Base-by-base conservation (phyloP, 2,329 filamentous ascomycete species). In the Graphiopsis chlorocephala region DNA sequence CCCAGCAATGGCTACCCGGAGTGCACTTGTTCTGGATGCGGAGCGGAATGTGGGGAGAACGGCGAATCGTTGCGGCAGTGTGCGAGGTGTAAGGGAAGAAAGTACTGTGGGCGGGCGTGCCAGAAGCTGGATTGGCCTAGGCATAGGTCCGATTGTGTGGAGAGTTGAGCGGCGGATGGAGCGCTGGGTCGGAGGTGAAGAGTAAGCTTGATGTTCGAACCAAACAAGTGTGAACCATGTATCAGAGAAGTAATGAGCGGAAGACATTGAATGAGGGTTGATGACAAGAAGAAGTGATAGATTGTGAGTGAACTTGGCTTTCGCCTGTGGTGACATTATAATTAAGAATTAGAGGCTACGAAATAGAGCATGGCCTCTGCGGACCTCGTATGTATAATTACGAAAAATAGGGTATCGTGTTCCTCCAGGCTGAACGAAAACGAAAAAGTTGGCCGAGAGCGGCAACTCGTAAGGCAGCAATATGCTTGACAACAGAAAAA, bases 331-430 rank as follows among this genome's bases (percentile, higher is more conserved):
- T 38, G 6, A 4, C 29, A 38, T 56, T 56, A 56, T 2, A 23
- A 56, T 56, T 56, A 56, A 38, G 12, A n/a, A n/a, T 56, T 35
- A 35, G 17, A 56, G 12, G 31, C 53, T 56, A 56, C 53, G 53
- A 56, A 35, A 56, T 45, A 11, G 29, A 35, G 31, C 20, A 17
- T 17, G 29, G 11, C 31, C 28, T 25, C 26, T 29, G 26, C 14
- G 12, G 29, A 31, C 29, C 53, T 29, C 17, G 20, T n/a, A 31
- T 56, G 53, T 56, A 33, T n/a, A 56, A 6, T 2, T 56, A 26
- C n/a, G 29, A 56, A 31, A 35, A 10, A 56, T 17, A 35, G 53
- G 53, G 53, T 56, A 56, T 56, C 53, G 53, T 56, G 29, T 56
- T 31, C 53, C 29, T 33, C 31, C 20, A 11, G 10, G 38, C 38